phyloP scores from a whole-genome alignment of 164 flowering plant species.

The Magnolia sinica region DNA sequence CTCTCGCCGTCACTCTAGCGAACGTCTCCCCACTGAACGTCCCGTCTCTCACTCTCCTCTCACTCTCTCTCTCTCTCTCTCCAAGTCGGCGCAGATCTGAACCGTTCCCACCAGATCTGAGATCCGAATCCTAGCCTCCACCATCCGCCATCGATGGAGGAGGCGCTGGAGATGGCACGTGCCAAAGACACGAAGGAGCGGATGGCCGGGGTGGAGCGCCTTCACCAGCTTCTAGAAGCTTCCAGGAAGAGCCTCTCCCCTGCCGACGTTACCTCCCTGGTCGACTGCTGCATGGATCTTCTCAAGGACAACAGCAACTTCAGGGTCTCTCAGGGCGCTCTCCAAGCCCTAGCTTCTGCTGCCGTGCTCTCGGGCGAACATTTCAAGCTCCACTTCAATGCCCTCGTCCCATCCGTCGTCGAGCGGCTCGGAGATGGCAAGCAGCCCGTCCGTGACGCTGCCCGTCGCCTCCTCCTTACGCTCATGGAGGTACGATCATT shows the following conservation, averaged over 20 bases:
- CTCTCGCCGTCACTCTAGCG: background rate
- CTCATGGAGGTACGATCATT: constrained; percentile 76
- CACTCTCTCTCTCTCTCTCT: background rate
- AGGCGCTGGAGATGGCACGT: constrained; percentile 81
- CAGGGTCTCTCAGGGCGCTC: constrained; percentile 86
- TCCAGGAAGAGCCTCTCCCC: constrained; percentile 68
- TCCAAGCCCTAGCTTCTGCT: constrained; percentile 84
- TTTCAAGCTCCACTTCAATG: constrained; percentile 87
- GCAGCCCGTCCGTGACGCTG: constrained; percentile 96
- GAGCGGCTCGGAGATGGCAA: constrained; percentile 88
- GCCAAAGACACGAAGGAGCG: constrained; percentile 98
- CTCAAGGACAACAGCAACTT: constrained; percentile 77
- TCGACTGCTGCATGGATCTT: constrained; percentile 89
- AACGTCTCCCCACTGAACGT: background rate
- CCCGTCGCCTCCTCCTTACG: constrained; percentile 78
- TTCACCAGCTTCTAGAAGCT: constrained; percentile 75
- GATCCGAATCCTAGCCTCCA: background rate
- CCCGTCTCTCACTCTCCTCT: background rate
- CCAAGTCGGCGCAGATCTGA: background rate
- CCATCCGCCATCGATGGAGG: constrained; percentile 59
- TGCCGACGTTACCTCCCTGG: constrained; percentile 67
- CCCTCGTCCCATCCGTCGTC: constrained; percentile 85
- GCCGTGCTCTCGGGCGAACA: constrained; percentile 93
- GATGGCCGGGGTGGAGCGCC: constrained; percentile 95
- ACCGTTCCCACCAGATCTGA: background rate